phyloP scores from a whole-genome alignment of 768 basidiomycete genomes.

The Cystofilobasidium capitatum region DNA sequence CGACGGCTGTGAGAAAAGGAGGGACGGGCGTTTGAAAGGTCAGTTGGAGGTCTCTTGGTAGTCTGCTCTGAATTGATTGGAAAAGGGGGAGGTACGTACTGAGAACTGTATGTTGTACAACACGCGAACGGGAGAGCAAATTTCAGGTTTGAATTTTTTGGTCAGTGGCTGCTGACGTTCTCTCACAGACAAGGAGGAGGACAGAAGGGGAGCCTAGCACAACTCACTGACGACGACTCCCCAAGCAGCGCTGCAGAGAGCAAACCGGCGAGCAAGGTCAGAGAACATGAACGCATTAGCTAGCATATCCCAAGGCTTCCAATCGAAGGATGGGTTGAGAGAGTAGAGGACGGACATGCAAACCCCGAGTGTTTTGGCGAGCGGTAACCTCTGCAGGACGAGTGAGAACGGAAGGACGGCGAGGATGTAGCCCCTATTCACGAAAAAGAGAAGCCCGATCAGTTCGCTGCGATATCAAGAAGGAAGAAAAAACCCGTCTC shows the following conservation, averaged over 20 bases:
- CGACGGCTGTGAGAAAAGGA: slow-evolving; percentile 22
- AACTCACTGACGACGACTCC: slow-evolving; percentile 31
- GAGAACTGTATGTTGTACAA: too few species aligned
- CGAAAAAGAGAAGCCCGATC: too few species aligned
- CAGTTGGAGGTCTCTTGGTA: too few species aligned
- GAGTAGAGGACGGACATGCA: slow-evolving; percentile 16
- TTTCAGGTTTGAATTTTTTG: too few species aligned
- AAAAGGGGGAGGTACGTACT: too few species aligned
- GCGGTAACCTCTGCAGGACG: slow-evolving; percentile 30
- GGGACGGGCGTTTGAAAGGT: too few species aligned
- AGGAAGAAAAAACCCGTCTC: neutral
- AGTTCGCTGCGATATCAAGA: neutral
- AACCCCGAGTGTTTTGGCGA: slow-evolving; percentile 30
- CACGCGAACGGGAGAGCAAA: too few species aligned
- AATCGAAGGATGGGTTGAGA: neutral
- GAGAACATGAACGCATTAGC: neutral
- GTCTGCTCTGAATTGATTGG: too few species aligned
- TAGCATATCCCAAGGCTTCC: neutral
- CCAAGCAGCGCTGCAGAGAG: too few species aligned
- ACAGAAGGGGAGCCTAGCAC: too few species aligned
- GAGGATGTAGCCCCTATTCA: neutral
- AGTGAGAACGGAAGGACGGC: slow-evolving; percentile 36
- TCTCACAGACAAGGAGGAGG: too few species aligned
- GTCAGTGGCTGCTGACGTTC: too few species aligned
- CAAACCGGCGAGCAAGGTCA: slow-evolving; percentile 29